Evolutionary conservation across 805 yeast genomes (phyloP).

Genomic region (Yarrowia keelungensis): DNA sequence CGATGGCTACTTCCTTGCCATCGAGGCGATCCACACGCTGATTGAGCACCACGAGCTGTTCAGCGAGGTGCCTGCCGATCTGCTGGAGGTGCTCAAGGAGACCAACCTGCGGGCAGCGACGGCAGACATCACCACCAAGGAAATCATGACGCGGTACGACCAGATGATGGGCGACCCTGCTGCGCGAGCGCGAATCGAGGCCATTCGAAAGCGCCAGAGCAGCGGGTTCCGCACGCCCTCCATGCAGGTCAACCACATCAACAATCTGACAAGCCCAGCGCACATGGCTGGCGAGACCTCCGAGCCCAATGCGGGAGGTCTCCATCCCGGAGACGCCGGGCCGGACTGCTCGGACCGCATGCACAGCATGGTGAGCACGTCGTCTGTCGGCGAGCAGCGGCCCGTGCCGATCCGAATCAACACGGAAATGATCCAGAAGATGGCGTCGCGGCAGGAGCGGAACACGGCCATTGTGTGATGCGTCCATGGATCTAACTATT

Average conservation of each 20-base stretch:
- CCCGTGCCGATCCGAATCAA: constrained; percentile 41
- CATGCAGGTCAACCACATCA: constrained; percentile 28
- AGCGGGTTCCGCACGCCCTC: constrained; percentile 25
- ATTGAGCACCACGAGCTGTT: constrained; percentile 83
- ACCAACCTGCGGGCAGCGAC: constrained; percentile 48
- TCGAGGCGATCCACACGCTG: constrained; percentile 85
- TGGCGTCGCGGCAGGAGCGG: constrained; percentile 41
- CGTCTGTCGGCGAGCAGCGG: constrained; percentile 38
- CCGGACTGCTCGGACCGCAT: constrained; percentile 6
- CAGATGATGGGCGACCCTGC: constrained; percentile 36
- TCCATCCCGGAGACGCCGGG: neutral
- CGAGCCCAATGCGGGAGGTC: constrained; percentile 8
- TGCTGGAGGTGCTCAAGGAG: constrained; percentile 58
- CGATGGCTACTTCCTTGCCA: constrained; percentile 75
- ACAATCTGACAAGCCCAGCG: neutral
- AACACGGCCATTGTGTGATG: constrained; percentile 21
- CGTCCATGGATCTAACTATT: neutral
- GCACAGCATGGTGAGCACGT: constrained; percentile 39
- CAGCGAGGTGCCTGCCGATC: constrained; percentile 73
- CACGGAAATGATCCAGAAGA: constrained; percentile 40
- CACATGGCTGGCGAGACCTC: constrained; percentile 1
- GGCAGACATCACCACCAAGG: constrained; percentile 46
- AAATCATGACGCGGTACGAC: constrained; percentile 44
- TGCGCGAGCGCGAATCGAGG: constrained; percentile 7
- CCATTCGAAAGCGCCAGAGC: constrained; percentile 30